Percentiles rank a stretch among this genome's conserved stretches.
Conservation (phyloP, 176 grass and related monocot genomes). For the Ananas comosus region DNA sequence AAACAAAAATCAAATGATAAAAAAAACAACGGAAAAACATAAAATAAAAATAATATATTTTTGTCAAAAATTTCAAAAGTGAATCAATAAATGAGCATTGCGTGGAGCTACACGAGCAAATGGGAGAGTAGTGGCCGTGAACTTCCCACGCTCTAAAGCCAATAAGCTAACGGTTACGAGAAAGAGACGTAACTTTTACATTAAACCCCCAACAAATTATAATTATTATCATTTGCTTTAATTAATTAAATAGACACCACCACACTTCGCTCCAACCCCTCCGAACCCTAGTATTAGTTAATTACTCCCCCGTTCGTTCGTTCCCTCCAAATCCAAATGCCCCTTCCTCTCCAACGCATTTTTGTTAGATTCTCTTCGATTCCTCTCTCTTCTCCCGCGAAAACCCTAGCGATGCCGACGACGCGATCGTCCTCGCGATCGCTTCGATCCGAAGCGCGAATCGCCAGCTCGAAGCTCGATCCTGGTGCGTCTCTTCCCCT, state of each 20-base stretch:
- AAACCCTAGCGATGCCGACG: conserved; percentile 18
- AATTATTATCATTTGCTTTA: no score
- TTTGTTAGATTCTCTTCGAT: conserved; percentile 8
- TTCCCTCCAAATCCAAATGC: conserved; percentile 20
- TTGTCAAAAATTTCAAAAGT: no score
- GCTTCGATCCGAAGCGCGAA: background rate
- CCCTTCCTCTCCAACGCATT: background rate
- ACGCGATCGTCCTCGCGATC: conserved; percentile 27
- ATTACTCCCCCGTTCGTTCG: background rate
- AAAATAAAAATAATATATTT: no score
- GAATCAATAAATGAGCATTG: no score
- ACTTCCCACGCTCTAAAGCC: background rate
- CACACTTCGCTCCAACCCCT: background rate
- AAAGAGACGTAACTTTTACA: no score
- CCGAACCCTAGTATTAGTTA: background rate
- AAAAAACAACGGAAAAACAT: no score
- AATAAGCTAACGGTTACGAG: background rate
- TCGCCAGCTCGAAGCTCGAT: conserved; percentile 9
- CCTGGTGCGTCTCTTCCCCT: background rate
- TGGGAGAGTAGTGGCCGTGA: background rate
- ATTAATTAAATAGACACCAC: no score
- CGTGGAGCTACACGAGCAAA: background rate
- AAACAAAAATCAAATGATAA: no score
- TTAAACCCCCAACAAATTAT: no score
- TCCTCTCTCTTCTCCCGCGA: background rate